Conservation (phyloP, 768 basidiomycete genomes). For the Lyophyllum semitale region DNA sequence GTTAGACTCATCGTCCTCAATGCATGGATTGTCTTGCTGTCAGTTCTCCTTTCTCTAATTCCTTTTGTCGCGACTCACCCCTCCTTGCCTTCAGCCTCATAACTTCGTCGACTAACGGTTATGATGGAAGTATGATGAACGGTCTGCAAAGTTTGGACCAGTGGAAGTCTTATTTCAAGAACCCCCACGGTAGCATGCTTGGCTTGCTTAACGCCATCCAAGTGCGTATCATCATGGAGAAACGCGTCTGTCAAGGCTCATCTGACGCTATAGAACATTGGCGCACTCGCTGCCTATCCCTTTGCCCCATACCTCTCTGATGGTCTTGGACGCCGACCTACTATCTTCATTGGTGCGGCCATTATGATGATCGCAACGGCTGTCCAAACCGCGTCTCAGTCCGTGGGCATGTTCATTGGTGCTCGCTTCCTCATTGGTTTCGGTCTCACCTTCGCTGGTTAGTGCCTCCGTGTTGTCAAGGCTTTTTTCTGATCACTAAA, state of each 20-base stretch:
- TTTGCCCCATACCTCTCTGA: conserved; percentile 75
- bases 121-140: conserved; percentile 82
- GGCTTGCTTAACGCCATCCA: conserved; percentile 78
- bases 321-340: conserved; percentile 64
- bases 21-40: conserved; percentile 72
- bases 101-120: conserved; percentile 76
- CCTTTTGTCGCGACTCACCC: neutral
- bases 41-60: conserved; percentile 17
- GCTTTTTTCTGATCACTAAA: conserved; percentile 10
- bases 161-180: conserved; percentile 64
- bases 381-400: conserved; percentile 71
- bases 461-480: conserved; percentile 13
- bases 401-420: conserved; percentile 78
- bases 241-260: neutral
- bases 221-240: conserved; percentile 34
- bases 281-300: conserved; percentile 65
- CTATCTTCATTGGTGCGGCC: conserved; percentile 68
- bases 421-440: conserved; percentile 81
- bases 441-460: conserved; percentile 70
- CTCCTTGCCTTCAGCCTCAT: conserved; percentile 48
- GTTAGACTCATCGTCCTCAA: conserved; percentile 62
- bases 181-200: conserved; percentile 57
- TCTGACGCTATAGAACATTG: conserved; percentile 56
- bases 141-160: conserved; percentile 68
- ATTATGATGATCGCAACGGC: conserved; percentile 72